These are phyloP conservation scores for Colletotrichum cordylinicola DNA, from an alignment of 2,329 filamentous ascomycete genomes.

Conservation along the genomic window DNA sequence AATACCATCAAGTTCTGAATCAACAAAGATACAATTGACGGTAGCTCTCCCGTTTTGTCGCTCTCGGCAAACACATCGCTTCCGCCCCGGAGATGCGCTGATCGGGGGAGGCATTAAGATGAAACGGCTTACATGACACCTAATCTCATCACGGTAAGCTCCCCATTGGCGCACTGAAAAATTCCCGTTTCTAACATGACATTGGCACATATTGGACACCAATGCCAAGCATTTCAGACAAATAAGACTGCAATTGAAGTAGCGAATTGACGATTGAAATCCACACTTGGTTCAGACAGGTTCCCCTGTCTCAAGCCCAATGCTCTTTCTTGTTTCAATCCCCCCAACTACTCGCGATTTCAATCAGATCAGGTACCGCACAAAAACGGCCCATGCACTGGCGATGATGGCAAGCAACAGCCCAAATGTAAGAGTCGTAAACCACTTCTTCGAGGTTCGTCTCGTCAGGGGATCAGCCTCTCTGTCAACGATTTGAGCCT, in stretches of 20 bases:
- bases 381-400: slow-evolving; percentile 23
- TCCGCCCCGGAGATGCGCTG: background rate
- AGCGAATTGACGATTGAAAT: background rate
- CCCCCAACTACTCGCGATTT: background rate
- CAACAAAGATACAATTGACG: background rate
- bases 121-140: background rate
- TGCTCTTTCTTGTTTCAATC: too few relatives aligned
- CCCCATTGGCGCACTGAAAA: background rate
- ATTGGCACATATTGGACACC: background rate
- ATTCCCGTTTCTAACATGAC: background rate
- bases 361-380: slow-evolving; percentile 23
- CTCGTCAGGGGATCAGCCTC: slow-evolving; percentile 24
- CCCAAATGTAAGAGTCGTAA: slow-evolving; percentile 15
- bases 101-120: background rate
- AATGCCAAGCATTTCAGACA: background rate
- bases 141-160: background rate
- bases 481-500: slow-evolving; percentile 20
- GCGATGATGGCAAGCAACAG: slow-evolving; percentile 23
- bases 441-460: slow-evolving; percentile 16
- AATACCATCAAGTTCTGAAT: rapidly evolving
- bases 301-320: background rate
- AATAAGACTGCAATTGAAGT: background rate
- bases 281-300: background rate
- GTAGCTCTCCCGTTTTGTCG: background rate
- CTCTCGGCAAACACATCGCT: background rate